phyloP scores from a whole-genome alignment of 768 basidiomycete species.

The Lactarius quietus region DNA sequence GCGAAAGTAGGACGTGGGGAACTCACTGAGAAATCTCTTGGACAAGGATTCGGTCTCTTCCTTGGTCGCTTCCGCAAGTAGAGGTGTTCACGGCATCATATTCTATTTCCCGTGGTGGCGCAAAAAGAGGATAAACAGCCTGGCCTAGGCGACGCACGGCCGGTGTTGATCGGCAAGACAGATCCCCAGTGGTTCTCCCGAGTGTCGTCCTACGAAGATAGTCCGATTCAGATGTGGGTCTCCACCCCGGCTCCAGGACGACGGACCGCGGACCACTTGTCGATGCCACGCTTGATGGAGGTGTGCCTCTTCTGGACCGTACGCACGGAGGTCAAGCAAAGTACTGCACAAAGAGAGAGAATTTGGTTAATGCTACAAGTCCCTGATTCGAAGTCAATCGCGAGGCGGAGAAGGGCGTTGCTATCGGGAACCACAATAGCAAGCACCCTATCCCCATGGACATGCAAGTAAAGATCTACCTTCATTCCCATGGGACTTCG shows the following conservation, averaged over 20 bases:
- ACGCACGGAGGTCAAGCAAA: slow-evolving; percentile 3
- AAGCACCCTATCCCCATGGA: slow-evolving; percentile 10
- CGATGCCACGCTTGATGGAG: slow-evolving; percentile 3
- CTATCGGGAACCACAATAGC: slow-evolving; percentile 17
- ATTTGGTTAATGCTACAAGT: not conserved
- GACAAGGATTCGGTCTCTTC: not conserved
- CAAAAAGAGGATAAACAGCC: not conserved
- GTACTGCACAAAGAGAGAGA: slow-evolving; percentile 1
- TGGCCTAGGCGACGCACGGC: slow-evolving; percentile 1
- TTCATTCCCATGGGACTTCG: slow-evolving; percentile 10
- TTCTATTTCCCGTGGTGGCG: not conserved
- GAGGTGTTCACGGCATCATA: not conserved
- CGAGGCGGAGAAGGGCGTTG: not conserved
- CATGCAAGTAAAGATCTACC: slow-evolving; percentile 16
- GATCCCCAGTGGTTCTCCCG: slow-evolving; percentile 16
- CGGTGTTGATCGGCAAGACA: slow-evolving; percentile 17
- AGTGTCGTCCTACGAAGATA: slow-evolving; percentile 7
- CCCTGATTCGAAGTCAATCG: slow-evolving; percentile 13
- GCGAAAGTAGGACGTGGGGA: not conserved
- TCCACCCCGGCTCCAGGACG: slow-evolving; percentile 5
- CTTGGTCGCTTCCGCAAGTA: not conserved
- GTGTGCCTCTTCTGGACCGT: not conserved
- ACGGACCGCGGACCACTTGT: slow-evolving; percentile 11
- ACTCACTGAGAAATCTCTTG: not conserved
- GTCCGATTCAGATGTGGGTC: slow-evolving; percentile 17